phyloP scores from a whole-genome alignment of 139 green algal species.

The Desmodesmus armatus region DNA sequence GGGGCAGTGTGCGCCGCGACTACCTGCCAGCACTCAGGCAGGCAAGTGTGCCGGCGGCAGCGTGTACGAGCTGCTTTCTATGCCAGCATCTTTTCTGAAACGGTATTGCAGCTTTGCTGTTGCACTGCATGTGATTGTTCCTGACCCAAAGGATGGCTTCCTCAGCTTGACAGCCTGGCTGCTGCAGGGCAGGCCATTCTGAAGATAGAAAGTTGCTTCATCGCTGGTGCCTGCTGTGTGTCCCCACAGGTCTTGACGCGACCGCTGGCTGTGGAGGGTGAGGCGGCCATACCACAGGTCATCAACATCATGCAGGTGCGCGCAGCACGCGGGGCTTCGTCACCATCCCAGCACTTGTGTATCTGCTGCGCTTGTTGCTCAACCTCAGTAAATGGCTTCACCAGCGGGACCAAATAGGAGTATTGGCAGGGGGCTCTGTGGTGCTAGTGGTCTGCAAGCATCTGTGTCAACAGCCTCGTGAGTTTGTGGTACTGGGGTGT shows the following conservation, averaged over 20 bases:
- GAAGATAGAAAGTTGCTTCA: neutral
- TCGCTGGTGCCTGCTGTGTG: neutral
- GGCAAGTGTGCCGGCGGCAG: neutral
- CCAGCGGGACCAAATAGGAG: neutral
- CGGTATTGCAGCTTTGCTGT: too few species aligned
- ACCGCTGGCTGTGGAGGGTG: constrained; percentile 51
- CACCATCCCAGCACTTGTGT: too few species aligned
- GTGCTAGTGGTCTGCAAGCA: too few species aligned
- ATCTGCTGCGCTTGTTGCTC: too few species aligned
- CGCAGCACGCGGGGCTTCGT: too few species aligned
- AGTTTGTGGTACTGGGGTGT: too few species aligned
- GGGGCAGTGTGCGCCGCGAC: constrained; percentile 68
- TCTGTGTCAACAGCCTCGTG: too few species aligned
- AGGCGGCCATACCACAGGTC: constrained; percentile 76
- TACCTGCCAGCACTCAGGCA: constrained; percentile 81
- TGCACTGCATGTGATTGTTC: neutral
- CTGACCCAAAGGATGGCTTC: too few species aligned
- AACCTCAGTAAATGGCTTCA: too few species aligned
- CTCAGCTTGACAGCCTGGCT: neutral
- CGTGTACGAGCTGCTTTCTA: too few species aligned
- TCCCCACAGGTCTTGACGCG: neutral
- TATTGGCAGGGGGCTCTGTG: neutral
- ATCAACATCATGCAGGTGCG: constrained; percentile 61
- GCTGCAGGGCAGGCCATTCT: neutral
- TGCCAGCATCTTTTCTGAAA: too few species aligned